Evolutionary conservation across 2,329 filamentous ascomycete species (phyloP).

Genomic region (Aureobasidium sp.): DNA sequence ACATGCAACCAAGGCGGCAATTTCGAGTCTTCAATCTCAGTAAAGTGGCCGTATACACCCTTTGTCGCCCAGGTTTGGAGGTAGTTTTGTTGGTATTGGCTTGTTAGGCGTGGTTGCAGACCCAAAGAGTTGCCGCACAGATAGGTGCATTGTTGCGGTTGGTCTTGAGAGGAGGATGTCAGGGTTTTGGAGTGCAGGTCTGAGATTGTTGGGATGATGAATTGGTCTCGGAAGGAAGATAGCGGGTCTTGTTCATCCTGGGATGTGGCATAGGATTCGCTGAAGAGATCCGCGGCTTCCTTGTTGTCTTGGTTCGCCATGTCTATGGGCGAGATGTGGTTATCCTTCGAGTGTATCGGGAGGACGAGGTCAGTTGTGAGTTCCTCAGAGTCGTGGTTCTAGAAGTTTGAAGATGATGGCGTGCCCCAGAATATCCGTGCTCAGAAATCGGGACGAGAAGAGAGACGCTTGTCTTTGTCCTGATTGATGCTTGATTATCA

Average conservation of each 20-base stretch:
- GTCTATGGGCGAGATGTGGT: background rate
- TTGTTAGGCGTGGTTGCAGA: slow-evolving; percentile 63
- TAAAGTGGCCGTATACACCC: slow-evolving; percentile 78
- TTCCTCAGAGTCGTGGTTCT: background rate
- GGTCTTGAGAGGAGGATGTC: slow-evolving; percentile 18
- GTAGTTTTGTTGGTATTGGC: slow-evolving; percentile 59
- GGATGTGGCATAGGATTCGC: slow-evolving; percentile 7
- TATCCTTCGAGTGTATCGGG: background rate
- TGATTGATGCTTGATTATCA: background rate
- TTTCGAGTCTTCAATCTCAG: slow-evolving; percentile 55
- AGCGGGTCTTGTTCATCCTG: slow-evolving; percentile 32
- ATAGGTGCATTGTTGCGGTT: slow-evolving; percentile 52
- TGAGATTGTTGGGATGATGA: slow-evolving; percentile 65
- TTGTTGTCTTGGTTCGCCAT: background rate
- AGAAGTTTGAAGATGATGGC: background rate
- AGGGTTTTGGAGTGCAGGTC: slow-evolving; percentile 52
- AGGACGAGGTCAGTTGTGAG: background rate
- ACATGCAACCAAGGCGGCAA: slow-evolving; percentile 68
- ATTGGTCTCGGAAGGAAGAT: slow-evolving; percentile 50
- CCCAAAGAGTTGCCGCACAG: slow-evolving; percentile 87
- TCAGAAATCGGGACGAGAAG: too few species aligned
- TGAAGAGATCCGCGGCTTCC: slow-evolving; percentile 8
- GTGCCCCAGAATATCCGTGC: background rate
- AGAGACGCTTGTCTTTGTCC: too few species aligned
- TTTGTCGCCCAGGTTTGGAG: slow-evolving; percentile 77